Percentiles rank a stretch among this genome's conserved stretches.
These are phyloP conservation scores for Gonapodya prolifera DNA, from an alignment of 192 early-diverging fungal genomes.

Conservation along the genomic window DNA sequence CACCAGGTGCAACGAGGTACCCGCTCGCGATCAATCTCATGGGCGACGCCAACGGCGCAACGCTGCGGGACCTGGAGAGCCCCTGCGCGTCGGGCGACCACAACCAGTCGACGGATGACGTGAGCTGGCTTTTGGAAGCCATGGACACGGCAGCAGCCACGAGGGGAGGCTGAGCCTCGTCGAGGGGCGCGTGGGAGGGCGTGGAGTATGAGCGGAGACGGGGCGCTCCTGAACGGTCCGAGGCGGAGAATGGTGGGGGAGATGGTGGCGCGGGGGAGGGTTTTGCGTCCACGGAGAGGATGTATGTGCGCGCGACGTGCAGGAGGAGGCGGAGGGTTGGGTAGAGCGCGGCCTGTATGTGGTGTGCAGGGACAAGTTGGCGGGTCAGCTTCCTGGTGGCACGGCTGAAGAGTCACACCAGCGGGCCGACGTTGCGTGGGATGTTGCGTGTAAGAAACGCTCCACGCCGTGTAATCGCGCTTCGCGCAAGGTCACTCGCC, in stretches of 20 bases:
- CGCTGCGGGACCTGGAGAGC: not conserved
- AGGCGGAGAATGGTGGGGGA: not conserved
- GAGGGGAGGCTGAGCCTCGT: not conserved
- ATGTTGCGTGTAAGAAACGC: too few species aligned
- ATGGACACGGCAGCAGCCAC: not conserved
- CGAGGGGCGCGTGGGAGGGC: not conserved
- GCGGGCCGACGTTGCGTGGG: too few species aligned
- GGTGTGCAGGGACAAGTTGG: too few species aligned
- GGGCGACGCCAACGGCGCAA: not conserved
- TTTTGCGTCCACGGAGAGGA: not conserved
- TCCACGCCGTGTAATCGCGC: too few species aligned
- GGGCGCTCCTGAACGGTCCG: not conserved
- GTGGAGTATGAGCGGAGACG: not conserved
- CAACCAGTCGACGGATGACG: not conserved
- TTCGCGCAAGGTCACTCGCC: too few species aligned
- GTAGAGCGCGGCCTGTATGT: not conserved
- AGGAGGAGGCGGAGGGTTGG: not conserved
- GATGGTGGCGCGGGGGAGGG: not conserved
- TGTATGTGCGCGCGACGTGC: not conserved
- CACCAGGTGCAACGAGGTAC: not conserved
- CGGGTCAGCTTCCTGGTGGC: too few species aligned
- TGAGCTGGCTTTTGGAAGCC: not conserved
- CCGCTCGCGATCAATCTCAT: not conserved
- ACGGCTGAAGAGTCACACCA: too few species aligned
- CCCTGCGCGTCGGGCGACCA: not conserved